These are phyloP conservation scores for Alternaria consortialis DNA, from an alignment of 2,329 filamentous ascomycete species.

Conservation along the genomic window DNA sequence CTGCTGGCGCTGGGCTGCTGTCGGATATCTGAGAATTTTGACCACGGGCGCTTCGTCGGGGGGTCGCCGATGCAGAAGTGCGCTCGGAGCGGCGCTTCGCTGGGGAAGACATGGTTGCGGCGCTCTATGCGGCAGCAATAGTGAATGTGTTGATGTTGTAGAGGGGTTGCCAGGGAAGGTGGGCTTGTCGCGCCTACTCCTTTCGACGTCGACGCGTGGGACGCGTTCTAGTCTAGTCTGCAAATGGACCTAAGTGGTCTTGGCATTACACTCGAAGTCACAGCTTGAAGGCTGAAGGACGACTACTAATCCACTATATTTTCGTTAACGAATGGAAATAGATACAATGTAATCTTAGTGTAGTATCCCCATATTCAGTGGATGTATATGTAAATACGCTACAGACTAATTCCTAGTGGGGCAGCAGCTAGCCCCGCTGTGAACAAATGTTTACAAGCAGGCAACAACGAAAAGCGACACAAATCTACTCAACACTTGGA, in stretches of 20 bases:
- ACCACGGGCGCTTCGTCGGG: conserved; percentile 62
- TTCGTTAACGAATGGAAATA: neutral
- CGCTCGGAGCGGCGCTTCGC: conserved; percentile 64
- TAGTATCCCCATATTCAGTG: neutral
- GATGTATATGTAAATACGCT: neutral
- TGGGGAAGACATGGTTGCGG: conserved; percentile 68
- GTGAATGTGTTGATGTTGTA: conserved; percentile 14
- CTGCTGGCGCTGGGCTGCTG: conserved; percentile 57
- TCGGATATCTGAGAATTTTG: conserved; percentile 64
- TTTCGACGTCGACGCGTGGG: conserved; percentile 29
- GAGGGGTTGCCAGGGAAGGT: conserved; percentile 24
- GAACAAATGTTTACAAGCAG: conserved; percentile 23
- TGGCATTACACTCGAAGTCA: conserved; percentile 2
- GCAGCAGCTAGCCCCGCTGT: conserved; percentile 25
- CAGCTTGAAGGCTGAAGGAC: neutral
- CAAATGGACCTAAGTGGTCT: conserved; percentile 19
- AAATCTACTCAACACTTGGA: neutral
- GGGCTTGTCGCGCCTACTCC: conserved; percentile 27
- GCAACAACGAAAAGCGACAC: conserved; percentile 20
- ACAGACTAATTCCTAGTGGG: conserved; percentile 10
- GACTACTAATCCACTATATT: neutral
- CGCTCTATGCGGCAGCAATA: conserved; percentile 13
- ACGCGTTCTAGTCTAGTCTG: conserved; percentile 36
- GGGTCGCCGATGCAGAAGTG: conserved; percentile 64
- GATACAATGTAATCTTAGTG: neutral